Conservation (phyloP, 2,329 filamentous ascomycete species). For the Sporothrix luriei region DNA sequence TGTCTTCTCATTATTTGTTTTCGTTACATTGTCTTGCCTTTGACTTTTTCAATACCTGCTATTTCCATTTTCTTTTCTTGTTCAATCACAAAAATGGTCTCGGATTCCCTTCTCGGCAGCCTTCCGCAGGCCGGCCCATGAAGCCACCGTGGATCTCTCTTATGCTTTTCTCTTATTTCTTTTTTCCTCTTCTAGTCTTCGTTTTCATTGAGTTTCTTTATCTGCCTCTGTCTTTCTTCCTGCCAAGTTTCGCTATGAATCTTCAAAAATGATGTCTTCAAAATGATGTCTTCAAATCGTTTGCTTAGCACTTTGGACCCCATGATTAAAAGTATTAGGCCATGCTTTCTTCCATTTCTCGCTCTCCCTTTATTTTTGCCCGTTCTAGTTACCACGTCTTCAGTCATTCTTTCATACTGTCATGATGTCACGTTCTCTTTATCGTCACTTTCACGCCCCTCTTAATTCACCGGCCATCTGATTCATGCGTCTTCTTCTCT, state of each 20-base stretch:
- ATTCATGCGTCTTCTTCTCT: not conserved
- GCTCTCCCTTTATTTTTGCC: not conserved
- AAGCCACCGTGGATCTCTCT: not conserved
- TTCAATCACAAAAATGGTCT: conserved; percentile 10
- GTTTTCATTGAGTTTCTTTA: too few species aligned
- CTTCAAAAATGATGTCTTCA: conserved; percentile 20
- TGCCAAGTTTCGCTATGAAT: not conserved
- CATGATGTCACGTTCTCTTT: not conserved
- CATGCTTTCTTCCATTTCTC: conserved; percentile 7
- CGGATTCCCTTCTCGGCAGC: not conserved
- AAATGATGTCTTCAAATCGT: conserved; percentile 16
- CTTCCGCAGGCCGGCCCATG: not conserved
- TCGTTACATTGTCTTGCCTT: not conserved
- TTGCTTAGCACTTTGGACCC: not conserved
- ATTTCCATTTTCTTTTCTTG: not conserved
- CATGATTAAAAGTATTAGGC: conserved; percentile 9
- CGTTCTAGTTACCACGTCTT: not conserved
- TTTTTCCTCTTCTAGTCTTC: not conserved
- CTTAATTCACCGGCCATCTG: not conserved
- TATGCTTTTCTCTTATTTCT: not conserved
- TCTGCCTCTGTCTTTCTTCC: not conserved
- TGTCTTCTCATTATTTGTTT: not conserved
- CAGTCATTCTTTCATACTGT: not conserved
- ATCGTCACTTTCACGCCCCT: too few species aligned
- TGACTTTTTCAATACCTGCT: not conserved